Evolutionary conservation across 495 filamentous ascomycete genomes (phyloP).

Genomic region (Cercophora scortea): DNA sequence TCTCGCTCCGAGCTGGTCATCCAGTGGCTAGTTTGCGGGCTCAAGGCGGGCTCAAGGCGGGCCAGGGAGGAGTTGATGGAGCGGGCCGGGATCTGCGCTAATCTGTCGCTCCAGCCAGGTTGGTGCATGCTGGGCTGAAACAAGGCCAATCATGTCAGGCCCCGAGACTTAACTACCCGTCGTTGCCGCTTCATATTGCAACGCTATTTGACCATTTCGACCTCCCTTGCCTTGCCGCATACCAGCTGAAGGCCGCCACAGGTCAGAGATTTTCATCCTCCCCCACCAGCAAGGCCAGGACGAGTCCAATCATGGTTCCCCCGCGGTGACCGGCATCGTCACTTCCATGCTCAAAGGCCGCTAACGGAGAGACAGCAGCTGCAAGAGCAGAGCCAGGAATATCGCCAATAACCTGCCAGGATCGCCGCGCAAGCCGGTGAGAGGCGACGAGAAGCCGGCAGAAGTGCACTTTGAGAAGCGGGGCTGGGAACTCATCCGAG

Average conservation of each 20-base stretch:
- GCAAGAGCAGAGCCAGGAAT: no score
- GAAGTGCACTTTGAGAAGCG: background rate
- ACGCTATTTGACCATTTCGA: background rate
- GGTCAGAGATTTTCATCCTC: background rate
- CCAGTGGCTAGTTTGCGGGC: no score
- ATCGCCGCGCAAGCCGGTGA: no score
- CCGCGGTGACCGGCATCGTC: background rate
- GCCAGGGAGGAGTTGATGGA: background rate
- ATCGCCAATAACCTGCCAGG: no score
- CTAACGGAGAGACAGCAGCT: no score
- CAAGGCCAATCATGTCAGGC: conserved; percentile 7
- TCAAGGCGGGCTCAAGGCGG: no score
- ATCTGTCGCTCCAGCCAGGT: background rate
- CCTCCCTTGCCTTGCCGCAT: background rate
- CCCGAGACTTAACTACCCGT: background rate
- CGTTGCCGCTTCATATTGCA: background rate
- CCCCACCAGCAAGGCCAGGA: background rate
- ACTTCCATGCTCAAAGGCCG: no score
- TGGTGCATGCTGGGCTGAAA: background rate
- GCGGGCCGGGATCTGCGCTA: background rate
- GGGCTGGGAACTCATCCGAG: conserved; percentile 1
- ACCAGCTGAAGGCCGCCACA: conserved; percentile 4
- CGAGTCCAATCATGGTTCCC: background rate
- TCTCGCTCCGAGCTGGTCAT: no score
- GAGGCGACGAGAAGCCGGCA: no score